Evolutionary conservation across 139 green algal genomes (phyloP), one percentile per base, ranked within the genome.

Genomic region (Trebouxia sp.): DNA sequence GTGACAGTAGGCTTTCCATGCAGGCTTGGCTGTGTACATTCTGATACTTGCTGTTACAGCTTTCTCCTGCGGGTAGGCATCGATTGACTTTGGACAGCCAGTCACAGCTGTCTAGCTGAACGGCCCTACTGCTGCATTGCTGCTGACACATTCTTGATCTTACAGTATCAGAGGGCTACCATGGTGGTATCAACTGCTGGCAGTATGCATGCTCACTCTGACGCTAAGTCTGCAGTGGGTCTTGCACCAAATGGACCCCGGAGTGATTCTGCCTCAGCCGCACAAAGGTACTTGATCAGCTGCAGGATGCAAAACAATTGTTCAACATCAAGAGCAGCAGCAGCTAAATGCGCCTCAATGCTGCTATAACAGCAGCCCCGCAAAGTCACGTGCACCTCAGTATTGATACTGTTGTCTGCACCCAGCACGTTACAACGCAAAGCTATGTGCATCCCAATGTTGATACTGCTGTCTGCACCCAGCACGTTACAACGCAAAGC

Each of bases 121-220:
- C 22, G 50, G 22, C 14, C 48, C 15, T 12, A 12, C 12, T 12
- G 48, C 56, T 39, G 8, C 20, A 32, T 7, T 37, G 5, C 66
- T 53, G 32, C 38, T 35, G 12, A 26, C 66, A 50, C 38, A 9
- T 55, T 77, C 0, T 77, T 38, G 6, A 55, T 51, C 4, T 77
- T 15, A 32, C 67, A 85, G 75, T 37, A 78, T 82, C 39, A 67
- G 83, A 32, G 32, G 24, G 8, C 20, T 83, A 45, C 83, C 83
- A 14, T 82, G 74, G 79, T 89, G 83, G 83, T 78, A 81, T 28
- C 83, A 87, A 37, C 50, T 83, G 35, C 30, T 77, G 6, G 50
- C 80, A 12, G 85, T 35, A 1, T 22, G 80, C 12, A 41, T 53
- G n/a, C n/a, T 58, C 3, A 14, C 65, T 6, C 5, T 76, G 17